Evolutionary conservation across 768 basidiomycete species (phyloP).

Genomic region (Calocybe indica): DNA sequence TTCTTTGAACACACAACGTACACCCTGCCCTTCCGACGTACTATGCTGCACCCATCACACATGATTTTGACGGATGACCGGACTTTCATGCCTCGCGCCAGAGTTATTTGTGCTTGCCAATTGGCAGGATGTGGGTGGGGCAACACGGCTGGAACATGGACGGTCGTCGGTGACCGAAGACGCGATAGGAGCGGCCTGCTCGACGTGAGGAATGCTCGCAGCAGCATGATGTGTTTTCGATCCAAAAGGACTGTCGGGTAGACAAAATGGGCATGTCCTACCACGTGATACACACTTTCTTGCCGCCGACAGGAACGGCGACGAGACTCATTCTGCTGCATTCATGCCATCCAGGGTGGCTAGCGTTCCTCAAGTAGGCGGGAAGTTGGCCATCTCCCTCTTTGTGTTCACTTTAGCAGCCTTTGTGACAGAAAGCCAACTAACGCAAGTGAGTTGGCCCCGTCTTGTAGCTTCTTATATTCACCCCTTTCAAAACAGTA

Average conservation of each 20-base stretch:
- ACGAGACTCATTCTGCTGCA: not conserved
- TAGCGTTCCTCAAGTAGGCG: slow-evolving; percentile 33
- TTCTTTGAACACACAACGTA: slow-evolving; percentile 93
- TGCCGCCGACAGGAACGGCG: no score
- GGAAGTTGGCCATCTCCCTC: slow-evolving; percentile 42
- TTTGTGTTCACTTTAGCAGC: slow-evolving; percentile 59
- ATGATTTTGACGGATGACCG: slow-evolving; percentile 89
- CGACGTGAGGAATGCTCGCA: slow-evolving; percentile 59
- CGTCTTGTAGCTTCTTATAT: not conserved
- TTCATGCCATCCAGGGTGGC: slow-evolving; percentile 21
- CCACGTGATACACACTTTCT: no score
- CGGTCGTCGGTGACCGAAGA: slow-evolving; percentile 28
- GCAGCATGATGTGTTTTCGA: slow-evolving; percentile 31
- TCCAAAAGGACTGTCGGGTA: no score
- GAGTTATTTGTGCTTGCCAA: slow-evolving; percentile 18
- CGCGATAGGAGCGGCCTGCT: slow-evolving; percentile 58
- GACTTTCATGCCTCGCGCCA: slow-evolving; percentile 90
- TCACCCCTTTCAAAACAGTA: slow-evolving; percentile 39
- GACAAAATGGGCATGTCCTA: no score
- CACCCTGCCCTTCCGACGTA: slow-evolving; percentile 83
- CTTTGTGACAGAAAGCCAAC: slow-evolving; percentile 73
- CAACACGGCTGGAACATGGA: slow-evolving; percentile 23
- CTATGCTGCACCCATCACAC: slow-evolving; percentile 91
- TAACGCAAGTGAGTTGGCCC: slow-evolving; percentile 56
- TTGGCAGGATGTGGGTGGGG: slow-evolving; percentile 23